Percentiles rank a stretch among this genome's conserved stretches.
These are phyloP conservation scores for Collybiopsis confluens DNA, from an alignment of 768 basidiomycete species.

Conservation along the genomic window DNA sequence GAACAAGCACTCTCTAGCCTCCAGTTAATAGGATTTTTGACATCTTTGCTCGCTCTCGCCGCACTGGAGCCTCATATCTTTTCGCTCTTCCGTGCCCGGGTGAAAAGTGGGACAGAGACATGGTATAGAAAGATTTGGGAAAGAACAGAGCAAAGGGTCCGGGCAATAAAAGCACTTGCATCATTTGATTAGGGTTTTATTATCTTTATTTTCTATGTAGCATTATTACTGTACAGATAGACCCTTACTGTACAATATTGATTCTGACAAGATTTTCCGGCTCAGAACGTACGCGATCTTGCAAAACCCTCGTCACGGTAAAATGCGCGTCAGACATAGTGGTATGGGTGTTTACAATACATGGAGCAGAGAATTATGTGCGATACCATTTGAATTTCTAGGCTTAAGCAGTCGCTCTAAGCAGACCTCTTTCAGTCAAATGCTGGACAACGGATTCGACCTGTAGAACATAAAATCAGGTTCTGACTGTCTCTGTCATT, in stretches of 20 bases:
- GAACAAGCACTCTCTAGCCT: slow-evolving; percentile 10
- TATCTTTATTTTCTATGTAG: no score
- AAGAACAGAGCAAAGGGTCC: background rate
- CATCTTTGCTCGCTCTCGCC: slow-evolving; percentile 24
- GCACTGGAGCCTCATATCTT: slow-evolving; percentile 37
- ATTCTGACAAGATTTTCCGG: no score
- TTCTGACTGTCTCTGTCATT: background rate
- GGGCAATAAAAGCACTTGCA: background rate
- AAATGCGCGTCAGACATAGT: no score
- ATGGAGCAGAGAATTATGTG: no score
- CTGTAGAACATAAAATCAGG: slow-evolving; percentile 30
- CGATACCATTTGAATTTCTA: no score
- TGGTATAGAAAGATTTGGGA: slow-evolving; percentile 29
- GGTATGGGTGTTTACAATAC: no score
- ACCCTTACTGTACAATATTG: no score
- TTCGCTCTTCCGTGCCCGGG: slow-evolving; percentile 32
- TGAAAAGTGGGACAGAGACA: slow-evolving; percentile 50
- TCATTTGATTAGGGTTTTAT: background rate
- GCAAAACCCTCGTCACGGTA: no score
- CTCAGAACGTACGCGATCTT: no score
- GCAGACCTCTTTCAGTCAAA: slow-evolving; percentile 67
- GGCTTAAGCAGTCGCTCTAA: slow-evolving; percentile 27
- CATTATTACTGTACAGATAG: no score
- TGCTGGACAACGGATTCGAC: slow-evolving; percentile 87
- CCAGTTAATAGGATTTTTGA: slow-evolving; percentile 22